Evolutionary conservation across 768 basidiomycete species (phyloP), one percentile per base, ranked within the genome.

Genomic region (Mycena albidolilacea): DNA sequence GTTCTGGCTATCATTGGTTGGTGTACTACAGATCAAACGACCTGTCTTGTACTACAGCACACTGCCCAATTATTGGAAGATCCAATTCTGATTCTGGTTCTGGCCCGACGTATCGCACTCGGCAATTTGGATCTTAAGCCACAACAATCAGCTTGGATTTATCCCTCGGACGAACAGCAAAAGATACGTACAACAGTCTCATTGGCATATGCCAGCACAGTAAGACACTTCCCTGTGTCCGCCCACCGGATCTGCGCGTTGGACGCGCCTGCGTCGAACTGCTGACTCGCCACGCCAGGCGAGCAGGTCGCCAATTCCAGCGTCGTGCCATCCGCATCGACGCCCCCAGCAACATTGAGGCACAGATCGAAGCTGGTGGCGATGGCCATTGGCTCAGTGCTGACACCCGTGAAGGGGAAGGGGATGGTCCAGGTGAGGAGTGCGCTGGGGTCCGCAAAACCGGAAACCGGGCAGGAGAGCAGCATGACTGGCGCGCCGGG

Each of bases 221-320:
- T 64, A 38, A 64, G 50, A 54, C 64, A 64, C 64, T 64, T 64
- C 64, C 64, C 64, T 64, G 64, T 64, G 64, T 64, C 64, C 64
- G 64, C 64, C 64, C 64, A 64, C 19, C 54, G 64, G 64, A 64
- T 64, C 50, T 64, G 64, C 48, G 64, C 64, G 50, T 50, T 54
- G 64, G 64, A 64, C 37, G 48, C 64, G 50, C 64, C 64, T 52
- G 64, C 64, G 50, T 54, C 64, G 50, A 64, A 64, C 64, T 64
- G 64, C 64, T 64, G 64, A 50, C 64, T 54, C 64, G 50, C 64
- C 37, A 50, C 64, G 64, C 64, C 50, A 64, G 64, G 48, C 63
- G 35, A 64, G 48, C 64, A 64, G 41, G 64, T 64, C 50, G 64
- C 64, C 64, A 64, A 64, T 64, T 64, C 64, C 64, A 64, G 64